These are phyloP conservation scores for Boletus rubroflammeus DNA, from an alignment of 768 basidiomycete species.

Conservation along the genomic window DNA sequence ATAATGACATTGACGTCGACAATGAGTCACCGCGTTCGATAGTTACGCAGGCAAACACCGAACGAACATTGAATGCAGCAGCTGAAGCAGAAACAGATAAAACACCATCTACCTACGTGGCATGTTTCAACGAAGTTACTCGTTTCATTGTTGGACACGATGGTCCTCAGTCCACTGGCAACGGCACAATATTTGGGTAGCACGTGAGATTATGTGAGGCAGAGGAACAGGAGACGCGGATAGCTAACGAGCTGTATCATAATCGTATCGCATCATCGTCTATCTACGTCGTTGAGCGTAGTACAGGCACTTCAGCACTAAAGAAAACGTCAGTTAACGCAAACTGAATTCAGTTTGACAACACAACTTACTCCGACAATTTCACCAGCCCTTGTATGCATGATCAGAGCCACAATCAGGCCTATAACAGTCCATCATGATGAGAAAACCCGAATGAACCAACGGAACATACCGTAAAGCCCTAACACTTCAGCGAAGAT, in stretches of 20 bases:
- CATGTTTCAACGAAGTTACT: neutral
- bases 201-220: slow-evolving; percentile 2
- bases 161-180: neutral
- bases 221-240: neutral
- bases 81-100: too few species aligned
- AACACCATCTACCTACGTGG: neutral
- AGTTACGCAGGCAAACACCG: neutral
- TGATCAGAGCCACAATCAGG: slow-evolving; percentile 92
- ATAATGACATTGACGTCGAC: too few species aligned
- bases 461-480: slow-evolving; percentile 62
- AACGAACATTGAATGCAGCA: neutral
- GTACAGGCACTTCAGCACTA: slow-evolving; percentile 24
- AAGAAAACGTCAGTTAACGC: neutral
- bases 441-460: neutral
- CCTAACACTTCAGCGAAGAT: slow-evolving; percentile 96
- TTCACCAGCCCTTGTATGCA: slow-evolving; percentile 70
- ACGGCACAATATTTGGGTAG: neutral
- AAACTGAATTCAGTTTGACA: neutral
- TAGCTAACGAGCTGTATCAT: slow-evolving; percentile 9
- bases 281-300: slow-evolving; percentile 5
- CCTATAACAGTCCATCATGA: slow-evolving; percentile 34
- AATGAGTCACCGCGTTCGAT: too few species aligned
- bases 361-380: slow-evolving; percentile 11
- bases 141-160: neutral
- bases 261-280: neutral